Base-by-base conservation (phyloP, 495 filamentous ascomycete species). In the Trichoderma virens region DNA sequence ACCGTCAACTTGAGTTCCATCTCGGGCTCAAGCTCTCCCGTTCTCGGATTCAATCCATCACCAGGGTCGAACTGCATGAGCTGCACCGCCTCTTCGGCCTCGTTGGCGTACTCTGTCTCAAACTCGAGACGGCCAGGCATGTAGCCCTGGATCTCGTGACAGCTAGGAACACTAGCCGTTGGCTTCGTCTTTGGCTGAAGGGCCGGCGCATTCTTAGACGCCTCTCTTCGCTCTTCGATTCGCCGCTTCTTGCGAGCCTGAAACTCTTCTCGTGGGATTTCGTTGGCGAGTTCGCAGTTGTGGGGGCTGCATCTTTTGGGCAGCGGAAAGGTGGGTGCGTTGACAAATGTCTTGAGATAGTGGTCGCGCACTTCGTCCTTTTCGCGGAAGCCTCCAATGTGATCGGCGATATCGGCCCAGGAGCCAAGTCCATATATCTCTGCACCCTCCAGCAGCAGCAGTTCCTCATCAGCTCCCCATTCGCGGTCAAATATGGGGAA, bases 111-210 rank as follows among this genome's bases (percentile, higher is more conserved):
- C 70, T 99, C 94, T 0, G 90, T 96, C 80, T 99, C 94, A 70
- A 98, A 99, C 71, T 99, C 94, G 65, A 99, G 76, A 23, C 94
- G 91, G 39, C 95, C 94, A 2, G 94, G 94, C 94, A 99, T 99
- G 75, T 96, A 99, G 4, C 94, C 94, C 72, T 95, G 90, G 31
- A 99, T 93, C 73, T 99, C 94, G 74, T 99, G 94, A 73, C 95
- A 98, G 31, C 93, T 84, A 18, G 94, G 94, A 3, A 95, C 90
- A 78, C 88, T 92, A 28, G 93, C 91, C 2, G 93, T 97, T 0
- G 94, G 94, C 70, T 98, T 98, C 72, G 92, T 90, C 75, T 96
- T 97, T 14, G 94, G 93, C 23, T 90, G 89, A 27, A 90, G 82
- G 4, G 92, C 88, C 7, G 90, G 86, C 1, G 90, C 90, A 54